Percentiles rank a stretch among this genome's conserved stretches.
Evolutionary conservation across 1,139 yeast species (phyloP).

Genomic region (Zygosaccharomyces pseudobailii): DNA sequence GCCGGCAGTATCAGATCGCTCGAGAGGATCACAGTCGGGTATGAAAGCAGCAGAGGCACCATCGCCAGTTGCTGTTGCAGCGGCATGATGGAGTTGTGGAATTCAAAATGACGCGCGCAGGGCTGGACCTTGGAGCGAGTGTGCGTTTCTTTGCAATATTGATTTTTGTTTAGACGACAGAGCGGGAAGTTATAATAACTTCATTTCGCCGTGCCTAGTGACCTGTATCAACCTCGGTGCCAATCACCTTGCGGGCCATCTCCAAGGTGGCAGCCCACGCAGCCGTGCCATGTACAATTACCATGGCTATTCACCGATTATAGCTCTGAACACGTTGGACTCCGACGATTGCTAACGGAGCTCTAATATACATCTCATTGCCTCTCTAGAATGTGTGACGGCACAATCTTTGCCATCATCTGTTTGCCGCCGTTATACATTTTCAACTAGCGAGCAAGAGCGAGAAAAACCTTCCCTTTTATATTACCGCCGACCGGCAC

Average conservation of each 20-base stretch:
- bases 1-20: conserved; percentile 30
- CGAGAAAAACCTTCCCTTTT: not conserved
- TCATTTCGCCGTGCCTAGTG: not conserved
- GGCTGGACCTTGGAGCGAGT: not conserved
- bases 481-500: not conserved
- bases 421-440: not conserved
- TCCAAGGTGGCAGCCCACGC: not conserved
- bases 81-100: conserved; percentile 2
- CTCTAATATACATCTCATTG: too few relatives aligned
- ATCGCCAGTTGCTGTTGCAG: conserved; percentile 25
- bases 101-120: not conserved
- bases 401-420: too few relatives aligned
- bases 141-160: not conserved
- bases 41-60: conserved; percentile 36
- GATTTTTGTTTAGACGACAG: not conserved
- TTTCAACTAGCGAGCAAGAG: not conserved
- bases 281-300: not conserved
- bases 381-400: too few relatives aligned
- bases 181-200: not conserved
- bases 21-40: conserved; percentile 36
- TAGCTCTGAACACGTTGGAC: rapidly evolving
- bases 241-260: not conserved
- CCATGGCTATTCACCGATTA: too few relatives aligned
- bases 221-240: not conserved
- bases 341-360: not conserved